phyloP scores from a whole-genome alignment of 1,139 yeast genomes.

The Hansenula lynferdii region DNA sequence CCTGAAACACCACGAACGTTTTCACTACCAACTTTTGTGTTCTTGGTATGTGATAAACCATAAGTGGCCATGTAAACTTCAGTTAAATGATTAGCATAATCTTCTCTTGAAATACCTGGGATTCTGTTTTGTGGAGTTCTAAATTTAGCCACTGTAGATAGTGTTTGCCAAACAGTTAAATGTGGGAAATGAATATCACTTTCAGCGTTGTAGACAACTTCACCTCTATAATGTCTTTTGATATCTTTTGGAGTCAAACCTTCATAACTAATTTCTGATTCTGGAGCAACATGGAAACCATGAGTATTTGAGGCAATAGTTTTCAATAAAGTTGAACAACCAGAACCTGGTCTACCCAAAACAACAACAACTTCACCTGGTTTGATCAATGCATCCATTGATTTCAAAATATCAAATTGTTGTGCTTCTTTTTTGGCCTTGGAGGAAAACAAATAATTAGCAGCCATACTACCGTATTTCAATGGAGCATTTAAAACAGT shows the following conservation, averaged over 20 bases:
- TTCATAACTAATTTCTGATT: constrained; percentile 43
- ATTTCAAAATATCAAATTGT: constrained; percentile 49
- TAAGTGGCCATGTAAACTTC: constrained; percentile 70
- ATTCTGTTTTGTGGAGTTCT: constrained; percentile 65
- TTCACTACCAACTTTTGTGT: constrained; percentile 67
- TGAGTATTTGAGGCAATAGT: constrained; percentile 67
- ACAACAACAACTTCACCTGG: constrained; percentile 79
- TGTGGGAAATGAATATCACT: constrained; percentile 70
- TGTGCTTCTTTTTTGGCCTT: constrained; percentile 23
- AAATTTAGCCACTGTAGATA: constrained; percentile 57
- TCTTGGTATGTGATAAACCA: constrained; percentile 62
- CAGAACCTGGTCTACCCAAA: constrained; percentile 80
- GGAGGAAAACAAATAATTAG: constrained; percentile 20
- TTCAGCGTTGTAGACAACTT: constrained; percentile 70
- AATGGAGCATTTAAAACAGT: constrained; percentile 53
- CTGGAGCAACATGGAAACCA: constrained; percentile 58
- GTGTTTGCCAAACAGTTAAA: constrained; percentile 66
- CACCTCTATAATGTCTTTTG: constrained; percentile 52
- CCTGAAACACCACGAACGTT: constrained; percentile 77
- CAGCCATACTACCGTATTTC: constrained; percentile 15
- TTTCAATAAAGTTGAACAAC: constrained; percentile 75
- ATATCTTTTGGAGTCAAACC: constrained; percentile 48
- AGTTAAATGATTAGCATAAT: constrained; percentile 57
- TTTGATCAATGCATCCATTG: constrained; percentile 61
- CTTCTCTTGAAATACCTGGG: constrained; percentile 51